phyloP scores from a whole-genome alignment of 2,329 filamentous ascomycete species.

The Colletotrichum sp. region DNA sequence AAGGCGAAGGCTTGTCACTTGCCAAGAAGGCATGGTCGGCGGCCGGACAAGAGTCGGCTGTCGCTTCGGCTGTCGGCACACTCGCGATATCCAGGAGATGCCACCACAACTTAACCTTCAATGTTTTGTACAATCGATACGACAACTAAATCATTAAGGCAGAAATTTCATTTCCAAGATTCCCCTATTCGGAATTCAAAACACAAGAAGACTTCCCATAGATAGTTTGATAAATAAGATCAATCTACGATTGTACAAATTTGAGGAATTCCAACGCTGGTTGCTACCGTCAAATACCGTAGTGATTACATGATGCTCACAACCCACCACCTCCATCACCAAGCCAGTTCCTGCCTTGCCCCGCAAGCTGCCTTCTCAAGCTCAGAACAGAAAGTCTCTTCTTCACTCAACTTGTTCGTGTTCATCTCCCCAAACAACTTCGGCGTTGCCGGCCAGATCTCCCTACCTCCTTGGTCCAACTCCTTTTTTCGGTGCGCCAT shows the following conservation, averaged over 20 bases:
- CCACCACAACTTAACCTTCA: not conserved
- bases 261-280: not conserved
- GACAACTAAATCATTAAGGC: not conserved
- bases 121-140: not conserved
- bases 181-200: not conserved
- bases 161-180: not conserved
- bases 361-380: conserved; percentile 23
- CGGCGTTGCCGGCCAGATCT: conserved; percentile 36
- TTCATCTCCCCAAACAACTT: conserved; percentile 25
- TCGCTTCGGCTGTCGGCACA: not conserved
- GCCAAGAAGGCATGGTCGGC: not conserved
- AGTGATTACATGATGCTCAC: not conserved
- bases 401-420: conserved; percentile 29
- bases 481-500: conserved; percentile 28
- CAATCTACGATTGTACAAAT: not conserved
- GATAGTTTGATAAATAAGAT: not conserved
- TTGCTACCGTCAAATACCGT: not conserved
- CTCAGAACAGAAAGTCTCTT: conserved; percentile 30
- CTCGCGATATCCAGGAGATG: not conserved
- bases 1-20: not conserved
- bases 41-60: not conserved
- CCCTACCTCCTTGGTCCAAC: conserved; percentile 25
- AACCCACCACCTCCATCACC: not conserved
- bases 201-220: not conserved
- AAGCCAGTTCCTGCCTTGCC: conserved; percentile 20